Evolutionary conservation across 1,139 yeast species (phyloP), one percentile per base, ranked within the genome.

Genomic region (Nakaseomyces glabratus): DNA sequence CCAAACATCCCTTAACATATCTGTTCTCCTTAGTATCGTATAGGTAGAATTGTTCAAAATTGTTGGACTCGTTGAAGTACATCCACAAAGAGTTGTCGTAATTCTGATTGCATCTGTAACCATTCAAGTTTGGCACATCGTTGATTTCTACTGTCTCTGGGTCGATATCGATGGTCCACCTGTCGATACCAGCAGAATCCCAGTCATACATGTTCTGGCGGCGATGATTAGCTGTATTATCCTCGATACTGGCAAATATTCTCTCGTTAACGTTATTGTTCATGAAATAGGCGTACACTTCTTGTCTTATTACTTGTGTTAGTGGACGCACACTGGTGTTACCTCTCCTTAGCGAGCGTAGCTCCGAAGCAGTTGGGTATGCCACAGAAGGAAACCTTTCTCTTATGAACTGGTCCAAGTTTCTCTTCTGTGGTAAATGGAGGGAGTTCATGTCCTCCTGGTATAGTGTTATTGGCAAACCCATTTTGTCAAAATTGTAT

Each of bases 371-470:
- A 6, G 20, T 20, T 4, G 28, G 28, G 11, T 25, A 25, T 11
- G 16, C 28, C 4, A 25, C 28, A 8, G 28, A 25, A 4, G 28
- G 28, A 16, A 25, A 25, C 11, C 28, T 15, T 13, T 25, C 28
- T n/a, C 28, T 25, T 12, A 25, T 25, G 14, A 25, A 25, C 20
- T 16, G 28, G 20, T 25, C 28, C 9, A 25, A 20, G 16, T 16
- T 25, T 15, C 28, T 25, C 20, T 25, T 25, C 13, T 25, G 20
- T 3, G 28, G 28, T 8, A 15, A 13, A 11, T 25, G 20, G 4
- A 25, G 20, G n/a, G 11, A 19, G n/a, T 25, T 25, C n/a, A 25
- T 6, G 20, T 25, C 28, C 16, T 25, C 28, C 20, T 25, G 28
- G 20, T 25, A 25, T 15, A 25, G 20, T 9, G 20, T 25, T 15